Percentiles rank a stretch among this genome's conserved stretches.
Conservation (phyloP, 2,329 filamentous ascomycete genomes). For the Aspergillus intermedius region DNA sequence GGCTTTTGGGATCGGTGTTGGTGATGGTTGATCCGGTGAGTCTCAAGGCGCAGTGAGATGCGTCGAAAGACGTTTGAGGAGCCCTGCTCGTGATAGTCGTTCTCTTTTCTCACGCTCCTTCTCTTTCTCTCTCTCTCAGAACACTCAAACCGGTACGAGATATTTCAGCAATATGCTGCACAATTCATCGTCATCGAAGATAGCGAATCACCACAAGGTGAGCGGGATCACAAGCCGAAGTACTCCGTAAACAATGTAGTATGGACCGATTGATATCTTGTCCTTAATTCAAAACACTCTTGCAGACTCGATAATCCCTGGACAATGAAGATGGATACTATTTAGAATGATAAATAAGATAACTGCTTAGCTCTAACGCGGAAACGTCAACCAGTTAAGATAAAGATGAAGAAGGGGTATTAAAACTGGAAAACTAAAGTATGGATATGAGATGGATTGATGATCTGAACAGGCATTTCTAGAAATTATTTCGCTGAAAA, state of each 20-base stretch:
- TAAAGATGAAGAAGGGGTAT: background rate
- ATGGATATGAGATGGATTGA: background rate
- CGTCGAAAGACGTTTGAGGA: background rate
- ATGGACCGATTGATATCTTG: background rate
- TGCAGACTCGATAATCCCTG: background rate
- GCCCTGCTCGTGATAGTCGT: background rate
- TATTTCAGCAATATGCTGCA: background rate
- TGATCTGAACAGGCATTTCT: background rate
- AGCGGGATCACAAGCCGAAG: background rate
- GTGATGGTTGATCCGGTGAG: slow-evolving; percentile 3
- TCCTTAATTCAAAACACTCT: background rate
- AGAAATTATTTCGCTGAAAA: background rate
- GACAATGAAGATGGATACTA: too few relatives aligned
- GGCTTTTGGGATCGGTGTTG: slow-evolving; percentile 1
- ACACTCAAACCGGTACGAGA: background rate
- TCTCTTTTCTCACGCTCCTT: background rate
- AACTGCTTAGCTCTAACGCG: too few relatives aligned
- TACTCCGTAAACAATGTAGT: background rate
- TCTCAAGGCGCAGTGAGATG: slow-evolving; percentile 4
- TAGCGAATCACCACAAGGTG: background rate
- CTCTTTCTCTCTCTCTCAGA: background rate
- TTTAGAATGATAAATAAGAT: too few relatives aligned
- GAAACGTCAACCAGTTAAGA: background rate
- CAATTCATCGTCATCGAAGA: slow-evolving; percentile 1
- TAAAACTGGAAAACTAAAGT: background rate